A percentile compares a stretch with the other conserved stretches of the same genome.
Conservation (phyloP, 176 grass and related monocot genomes). For the Oryza nivara region DNA sequence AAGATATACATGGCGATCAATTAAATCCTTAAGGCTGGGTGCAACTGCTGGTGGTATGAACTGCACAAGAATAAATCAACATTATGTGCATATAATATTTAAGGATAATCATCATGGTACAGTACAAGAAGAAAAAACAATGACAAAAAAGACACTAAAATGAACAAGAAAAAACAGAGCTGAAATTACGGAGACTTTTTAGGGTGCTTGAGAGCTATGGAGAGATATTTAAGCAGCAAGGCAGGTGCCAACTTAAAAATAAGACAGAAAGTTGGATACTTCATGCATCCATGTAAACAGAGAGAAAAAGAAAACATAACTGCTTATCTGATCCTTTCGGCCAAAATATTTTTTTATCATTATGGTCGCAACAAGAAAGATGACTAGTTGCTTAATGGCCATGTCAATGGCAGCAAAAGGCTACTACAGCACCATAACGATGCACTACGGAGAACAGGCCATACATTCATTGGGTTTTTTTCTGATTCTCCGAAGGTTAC, state of each 20-base stretch:
- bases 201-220: neutral
- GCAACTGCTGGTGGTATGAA: conserved; percentile 50
- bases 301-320: neutral
- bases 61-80: conserved; percentile 43
- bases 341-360: neutral
- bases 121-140: neutral
- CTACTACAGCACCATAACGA: neutral
- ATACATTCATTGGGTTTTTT: neutral
- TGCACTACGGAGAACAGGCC: neutral
- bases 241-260: neutral
- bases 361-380: neutral
- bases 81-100: neutral
- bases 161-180: conserved; percentile 10
- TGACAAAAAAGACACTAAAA: neutral
- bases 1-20: conserved; percentile 45
- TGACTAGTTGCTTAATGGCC: neutral
- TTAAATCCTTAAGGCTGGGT: conserved; percentile 29
- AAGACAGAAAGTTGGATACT: neutral
- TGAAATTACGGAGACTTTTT: neutral
- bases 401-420: neutral
- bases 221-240: neutral
- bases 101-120: conserved; percentile 9
- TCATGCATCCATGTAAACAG: neutral
- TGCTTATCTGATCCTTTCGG: neutral
- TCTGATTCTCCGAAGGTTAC: neutral